These are phyloP conservation scores for Debaryomyces psychrophilus DNA, from an alignment of 1,139 yeast species.

Conservation along the genomic window DNA sequence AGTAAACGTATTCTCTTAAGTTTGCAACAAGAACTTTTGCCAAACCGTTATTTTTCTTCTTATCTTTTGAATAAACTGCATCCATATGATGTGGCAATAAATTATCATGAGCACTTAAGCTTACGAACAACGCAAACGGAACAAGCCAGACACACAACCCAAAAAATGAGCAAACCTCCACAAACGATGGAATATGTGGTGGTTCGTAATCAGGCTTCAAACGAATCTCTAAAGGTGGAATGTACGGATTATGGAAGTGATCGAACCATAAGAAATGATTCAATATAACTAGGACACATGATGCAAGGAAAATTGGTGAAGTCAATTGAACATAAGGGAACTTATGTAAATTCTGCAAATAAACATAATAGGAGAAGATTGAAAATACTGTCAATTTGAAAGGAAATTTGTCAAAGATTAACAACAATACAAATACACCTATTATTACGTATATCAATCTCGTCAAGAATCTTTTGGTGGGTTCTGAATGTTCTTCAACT, in stretches of 20 bases:
- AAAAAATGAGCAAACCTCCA: constrained; percentile 91
- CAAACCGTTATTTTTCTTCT: constrained; percentile 39
- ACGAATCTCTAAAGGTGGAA: constrained; percentile 59
- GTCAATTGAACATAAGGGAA: constrained; percentile 84
- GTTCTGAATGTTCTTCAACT: constrained; percentile 90
- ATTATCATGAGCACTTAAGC: constrained; percentile 90
- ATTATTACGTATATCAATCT: constrained; percentile 65
- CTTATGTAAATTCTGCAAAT: constrained; percentile 71
- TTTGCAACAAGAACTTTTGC: constrained; percentile 65
- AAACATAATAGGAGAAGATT: constrained; percentile 68
- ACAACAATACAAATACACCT: constrained; percentile 54
- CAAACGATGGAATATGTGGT: constrained; percentile 76
- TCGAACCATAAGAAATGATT: constrained; percentile 93
- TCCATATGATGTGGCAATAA: constrained; percentile 67
- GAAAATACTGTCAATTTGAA: constrained; percentile 65
- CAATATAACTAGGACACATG: constrained; percentile 71
- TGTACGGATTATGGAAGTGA: constrained; percentile 71
- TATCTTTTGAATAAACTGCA: constrained; percentile 30
- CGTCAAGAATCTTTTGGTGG: constrained; percentile 71
- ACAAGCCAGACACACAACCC: constrained; percentile 93
- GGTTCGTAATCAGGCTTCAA: constrained; percentile 60
- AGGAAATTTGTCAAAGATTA: constrained; percentile 80
- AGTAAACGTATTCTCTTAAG: constrained; percentile 53
- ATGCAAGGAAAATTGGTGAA: constrained; percentile 68
- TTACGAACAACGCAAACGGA: constrained; percentile 90